Evolutionary conservation across 139 green algal genomes (phyloP).

Genomic region (Coelastrella sp.): DNA sequence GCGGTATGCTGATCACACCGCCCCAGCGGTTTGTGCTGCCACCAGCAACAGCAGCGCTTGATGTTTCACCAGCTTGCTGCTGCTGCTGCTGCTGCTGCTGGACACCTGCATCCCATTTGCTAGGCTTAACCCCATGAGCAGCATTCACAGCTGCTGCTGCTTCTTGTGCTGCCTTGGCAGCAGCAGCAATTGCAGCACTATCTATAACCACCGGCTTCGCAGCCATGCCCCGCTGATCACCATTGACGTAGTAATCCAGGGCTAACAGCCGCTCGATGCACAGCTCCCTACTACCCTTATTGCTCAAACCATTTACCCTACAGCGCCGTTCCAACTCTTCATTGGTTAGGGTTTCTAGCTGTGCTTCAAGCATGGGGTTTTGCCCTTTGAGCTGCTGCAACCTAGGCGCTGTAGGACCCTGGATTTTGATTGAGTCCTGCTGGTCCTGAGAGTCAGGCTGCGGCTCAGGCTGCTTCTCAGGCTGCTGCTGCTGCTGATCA

Average conservation of each 20-base stretch:
- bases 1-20: background rate
- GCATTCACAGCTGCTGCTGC: background rate
- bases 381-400: background rate
- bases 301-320: constrained; percentile 70
- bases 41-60: constrained; percentile 8
- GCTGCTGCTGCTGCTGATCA: background rate
- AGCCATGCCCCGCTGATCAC: constrained; percentile 28
- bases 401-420: background rate
- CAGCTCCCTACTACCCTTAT: constrained; percentile 60
- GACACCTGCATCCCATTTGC: background rate
- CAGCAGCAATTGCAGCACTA: constrained; percentile 5
- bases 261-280: constrained; percentile 54
- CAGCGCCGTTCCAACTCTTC: constrained; percentile 82
- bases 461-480: no score
- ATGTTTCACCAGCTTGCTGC: background rate
- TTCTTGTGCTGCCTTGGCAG: background rate
- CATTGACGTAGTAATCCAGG: constrained; percentile 69
- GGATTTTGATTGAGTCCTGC: background rate
- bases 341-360: constrained; percentile 69
- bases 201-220: background rate
- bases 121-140: background rate
- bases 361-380: constrained; percentile 48
- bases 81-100: no score
- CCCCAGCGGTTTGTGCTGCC: background rate
- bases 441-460: background rate